A percentile compares a stretch with the other conserved stretches of the same genome.
These are phyloP conservation scores for Phlebopus sp. DNA, from an alignment of 1,284 basidiomycete species.

Conservation along the genomic window DNA sequence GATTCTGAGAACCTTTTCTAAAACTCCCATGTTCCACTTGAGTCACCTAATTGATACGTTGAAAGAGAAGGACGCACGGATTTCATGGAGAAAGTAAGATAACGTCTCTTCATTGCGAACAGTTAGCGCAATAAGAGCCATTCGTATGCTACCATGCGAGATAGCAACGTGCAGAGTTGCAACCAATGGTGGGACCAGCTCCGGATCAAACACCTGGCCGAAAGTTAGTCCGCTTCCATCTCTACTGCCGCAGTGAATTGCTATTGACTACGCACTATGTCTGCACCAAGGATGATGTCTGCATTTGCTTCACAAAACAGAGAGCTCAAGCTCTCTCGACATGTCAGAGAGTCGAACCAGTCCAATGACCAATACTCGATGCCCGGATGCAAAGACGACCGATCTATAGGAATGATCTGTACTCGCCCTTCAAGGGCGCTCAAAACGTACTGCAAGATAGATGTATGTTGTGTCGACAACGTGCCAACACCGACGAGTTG, in stretches of 20 bases:
- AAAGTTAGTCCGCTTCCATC: background rate
- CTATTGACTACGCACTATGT: slow-evolving; percentile 56
- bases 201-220: slow-evolving; percentile 65
- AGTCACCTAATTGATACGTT: background rate
- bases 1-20: slow-evolving; percentile 19
- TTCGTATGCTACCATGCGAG: slow-evolving; percentile 18
- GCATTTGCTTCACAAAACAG: slow-evolving; percentile 42
- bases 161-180: slow-evolving; percentile 51
- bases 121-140: slow-evolving; percentile 59
- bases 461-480: slow-evolving; percentile 55
- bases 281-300: slow-evolving; percentile 66
- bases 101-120: slow-evolving; percentile 47
- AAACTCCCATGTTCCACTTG: slow-evolving; percentile 19
- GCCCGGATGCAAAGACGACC: slow-evolving; percentile 45
- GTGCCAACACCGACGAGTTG: slow-evolving; percentile 58
- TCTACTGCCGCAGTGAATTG: background rate
- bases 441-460: slow-evolving; percentile 60
- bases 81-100: slow-evolving; percentile 37
- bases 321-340: slow-evolving; percentile 15
- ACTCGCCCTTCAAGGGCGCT: background rate
- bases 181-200: slow-evolving; percentile 56
- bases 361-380: slow-evolving; percentile 50
- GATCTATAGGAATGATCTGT: slow-evolving; percentile 38
- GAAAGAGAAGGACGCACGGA: slow-evolving; percentile 29
- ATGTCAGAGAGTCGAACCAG: slow-evolving; percentile 59